Evolutionary conservation across 2,329 filamentous ascomycete genomes (phyloP), one percentile per base, ranked within the genome.

Genomic region (Penicillium sp.): DNA sequence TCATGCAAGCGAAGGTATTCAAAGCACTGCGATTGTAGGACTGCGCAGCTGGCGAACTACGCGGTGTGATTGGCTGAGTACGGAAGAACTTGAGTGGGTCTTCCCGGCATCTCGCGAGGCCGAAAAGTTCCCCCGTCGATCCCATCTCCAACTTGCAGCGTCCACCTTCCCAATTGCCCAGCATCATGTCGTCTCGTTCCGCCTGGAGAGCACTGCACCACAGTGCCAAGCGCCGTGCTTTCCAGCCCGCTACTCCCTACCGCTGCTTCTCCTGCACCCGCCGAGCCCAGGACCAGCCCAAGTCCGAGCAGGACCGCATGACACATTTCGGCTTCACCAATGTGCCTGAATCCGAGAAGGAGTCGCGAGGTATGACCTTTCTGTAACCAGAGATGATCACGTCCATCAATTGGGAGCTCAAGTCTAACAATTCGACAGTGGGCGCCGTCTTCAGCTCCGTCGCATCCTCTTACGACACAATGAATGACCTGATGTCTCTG

Each of bases 401-500:
- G 2, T 16, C 6, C 40, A 16, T n/a, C 8, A 48, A 24, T 48
- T 44, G 5, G 1, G 7, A 25, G 16, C 1, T 13, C n/a, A 11
- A 20, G 18, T 7, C 42, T 46, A 35, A 45, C 28, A 33, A 22
- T 27, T 11, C n/a, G 39, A 22, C 76, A 80, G 92, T 96, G 36
- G 88, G 88, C 54, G 85, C 83, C 38, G 94, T 99, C 52, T 99
- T 99, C 77, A 92, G 90, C 72, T 96, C 88, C 61, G 94, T 99
- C 36, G 94, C 94, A 61, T 86, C 89, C 57, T 90, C 88, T 16
- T 99, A 99, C 76, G 94, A 99, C 74, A 88, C 87, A 56, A 99
- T 99, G 94, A 99, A 99, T 76, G 94, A 99, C 72, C 82, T 97
- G 62, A 99, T 99, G 94, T 97, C 94, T 7, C 83, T 99, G 43